These are phyloP conservation scores for Tetrahymena malaccensis DNA, from an alignment of 73 alveolate genomes.

Conservation along the genomic window DNA sequence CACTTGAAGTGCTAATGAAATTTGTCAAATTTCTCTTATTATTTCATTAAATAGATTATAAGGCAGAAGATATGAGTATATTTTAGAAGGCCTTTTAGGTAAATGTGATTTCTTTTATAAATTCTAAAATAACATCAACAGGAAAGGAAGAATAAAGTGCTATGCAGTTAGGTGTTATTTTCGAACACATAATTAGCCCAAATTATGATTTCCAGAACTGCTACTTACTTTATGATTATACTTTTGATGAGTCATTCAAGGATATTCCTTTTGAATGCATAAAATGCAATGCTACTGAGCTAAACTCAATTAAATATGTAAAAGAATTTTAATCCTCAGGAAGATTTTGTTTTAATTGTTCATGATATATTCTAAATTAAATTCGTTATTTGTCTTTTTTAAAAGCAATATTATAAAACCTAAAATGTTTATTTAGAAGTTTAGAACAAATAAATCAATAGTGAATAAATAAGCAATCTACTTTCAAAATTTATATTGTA, in stretches of 20 bases:
- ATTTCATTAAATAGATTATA: neutral
- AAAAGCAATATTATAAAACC: too few relatives aligned
- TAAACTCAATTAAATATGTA: neutral
- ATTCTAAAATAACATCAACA: neutral
- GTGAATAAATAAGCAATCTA: too few relatives aligned
- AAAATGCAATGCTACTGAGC: neutral
- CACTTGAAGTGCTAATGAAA: neutral
- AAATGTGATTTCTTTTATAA: neutral
- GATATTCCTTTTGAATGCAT: neutral
- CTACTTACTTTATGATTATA: neutral
- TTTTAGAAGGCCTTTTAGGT: neutral
- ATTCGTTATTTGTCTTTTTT: too few relatives aligned
- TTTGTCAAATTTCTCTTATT: neutral
- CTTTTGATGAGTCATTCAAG: neutral
- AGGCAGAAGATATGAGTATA: neutral
- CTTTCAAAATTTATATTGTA: too few relatives aligned
- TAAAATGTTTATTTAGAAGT: too few relatives aligned
- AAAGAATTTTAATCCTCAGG: neutral
- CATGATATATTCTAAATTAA: too few relatives aligned
- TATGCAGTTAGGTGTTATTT: neutral
- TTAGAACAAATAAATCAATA: too few relatives aligned
- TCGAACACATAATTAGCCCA: neutral
- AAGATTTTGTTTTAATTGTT: neutral
- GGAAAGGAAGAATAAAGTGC: neutral
- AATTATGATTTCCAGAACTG: neutral